Evolutionary conservation across 2,329 filamentous ascomycete genomes (phyloP).

Genomic region (Hymenoscyphus albidus): DNA sequence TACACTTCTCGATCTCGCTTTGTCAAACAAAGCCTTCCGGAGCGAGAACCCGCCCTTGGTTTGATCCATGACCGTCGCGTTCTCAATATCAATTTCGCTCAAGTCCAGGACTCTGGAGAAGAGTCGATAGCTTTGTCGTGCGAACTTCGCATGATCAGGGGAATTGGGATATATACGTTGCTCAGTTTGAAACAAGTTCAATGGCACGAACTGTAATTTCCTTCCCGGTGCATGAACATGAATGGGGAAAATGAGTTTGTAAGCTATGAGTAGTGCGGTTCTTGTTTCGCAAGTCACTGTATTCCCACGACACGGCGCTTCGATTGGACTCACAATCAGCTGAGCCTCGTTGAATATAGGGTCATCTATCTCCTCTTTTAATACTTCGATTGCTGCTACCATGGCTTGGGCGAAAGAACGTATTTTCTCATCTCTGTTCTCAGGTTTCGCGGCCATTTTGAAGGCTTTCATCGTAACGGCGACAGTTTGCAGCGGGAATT

Average conservation of each 20-base stretch:
- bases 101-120: constrained; percentile 10
- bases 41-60: neutral
- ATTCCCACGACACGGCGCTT: constrained; percentile 39
- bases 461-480: constrained; percentile 39
- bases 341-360: constrained; percentile 45
- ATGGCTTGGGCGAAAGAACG: constrained; percentile 45
- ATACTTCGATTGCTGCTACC: constrained; percentile 39
- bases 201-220: constrained; percentile 55
- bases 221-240: constrained; percentile 50
- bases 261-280: constrained; percentile 46
- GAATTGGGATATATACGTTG: constrained; percentile 57
- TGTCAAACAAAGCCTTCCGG: neutral
- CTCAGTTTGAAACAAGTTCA: constrained; percentile 62
- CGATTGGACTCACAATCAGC: constrained; percentile 42
- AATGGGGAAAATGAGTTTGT: constrained; percentile 59
- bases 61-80: neutral
- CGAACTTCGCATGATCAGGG: constrained; percentile 55
- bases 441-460: constrained; percentile 35
- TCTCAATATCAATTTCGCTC: neutral
- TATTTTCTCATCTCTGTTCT: constrained; percentile 39
- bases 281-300: constrained; percentile 29
- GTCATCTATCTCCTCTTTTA: constrained; percentile 43
- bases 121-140: constrained; percentile 45
- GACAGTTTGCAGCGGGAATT: constrained; percentile 45
- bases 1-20: neutral